Base-by-base conservation (phyloP, 2,329 filamentous ascomycete genomes). In the Davidsoniella eucalypti region DNA sequence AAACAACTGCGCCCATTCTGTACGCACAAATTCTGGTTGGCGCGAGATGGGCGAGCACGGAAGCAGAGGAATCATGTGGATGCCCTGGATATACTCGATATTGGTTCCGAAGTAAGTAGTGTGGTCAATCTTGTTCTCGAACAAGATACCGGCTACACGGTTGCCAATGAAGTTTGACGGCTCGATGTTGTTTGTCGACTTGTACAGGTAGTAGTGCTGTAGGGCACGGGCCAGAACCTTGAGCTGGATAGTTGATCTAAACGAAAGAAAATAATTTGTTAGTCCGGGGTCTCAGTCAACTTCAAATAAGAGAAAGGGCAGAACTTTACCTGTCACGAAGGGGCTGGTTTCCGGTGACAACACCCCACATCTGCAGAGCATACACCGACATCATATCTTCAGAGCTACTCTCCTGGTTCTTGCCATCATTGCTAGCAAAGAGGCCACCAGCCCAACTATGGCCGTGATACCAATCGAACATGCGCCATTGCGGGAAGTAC, bases 121-220 rank as follows among this genome's bases (percentile, higher is more conserved):
- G 64, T 95, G 87, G 62, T 96, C 86, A 49, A 87, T 75, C 66
- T 96, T 96, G 69, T 95, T 95, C 66, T 96, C 90, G 59, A 95
- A 96, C 7, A 94, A 62, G 55, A 81, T 81, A 5, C 77, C 76
- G 2, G 72, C 70, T 37, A 73, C 77, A 64, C 84, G 87, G 70
- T 96, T 96, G 40, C 69, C 75, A 55, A 85, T 79, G 61, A 93
- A 94, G n/a, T 80, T 68, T 1, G 71, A 57, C 0, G 90, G 90
- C 58, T 94, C 77, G 16, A 72, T 65, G 47, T 65, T 70, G 63
- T 94, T 94, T 63, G 74, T 68, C 38, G 65, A 69, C 5, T 73
- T 71, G 69, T 94, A 84, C 44, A 94, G 75, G 67, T 93, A 95
- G 68, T 96, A 95, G 51, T 76, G 70, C 54, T 78, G 75, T 51